phyloP scores from a whole-genome alignment of 257 asterid genomes.

The Ocimum tenuiflorum region DNA sequence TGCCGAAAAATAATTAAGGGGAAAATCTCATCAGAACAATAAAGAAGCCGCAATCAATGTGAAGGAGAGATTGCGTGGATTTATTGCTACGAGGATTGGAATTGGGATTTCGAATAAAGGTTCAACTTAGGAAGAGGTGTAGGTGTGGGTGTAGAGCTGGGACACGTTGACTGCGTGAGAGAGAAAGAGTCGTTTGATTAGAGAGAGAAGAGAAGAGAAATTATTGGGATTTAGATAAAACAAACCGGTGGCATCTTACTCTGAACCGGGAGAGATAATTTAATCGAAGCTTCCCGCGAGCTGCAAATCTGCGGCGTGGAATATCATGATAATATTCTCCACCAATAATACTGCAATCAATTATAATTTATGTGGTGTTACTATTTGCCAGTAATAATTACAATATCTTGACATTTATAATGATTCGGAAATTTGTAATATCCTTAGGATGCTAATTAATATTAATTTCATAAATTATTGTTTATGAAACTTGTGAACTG shows the following conservation, averaged over 20 bases:
- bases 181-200: background rate
- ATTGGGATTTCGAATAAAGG: conserved; percentile 29
- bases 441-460: too few relatives aligned
- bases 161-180: conserved; percentile 35
- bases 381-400: background rate
- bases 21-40: conserved; percentile 8
- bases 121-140: conserved; percentile 16
- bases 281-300: conserved; percentile 13
- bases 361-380: background rate
- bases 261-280: conserved; percentile 12
- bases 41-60: conserved; percentile 26
- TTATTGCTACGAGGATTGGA: conserved; percentile 13
- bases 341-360: background rate
- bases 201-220: conserved; percentile 19
- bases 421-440: background rate
- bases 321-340: background rate
- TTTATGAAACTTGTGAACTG: too few relatives aligned
- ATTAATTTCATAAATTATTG: too few relatives aligned
- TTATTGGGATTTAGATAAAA: background rate
- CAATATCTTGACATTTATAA: background rate
- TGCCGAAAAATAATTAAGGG: background rate
- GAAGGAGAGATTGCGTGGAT: conserved; percentile 24
- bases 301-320: background rate
- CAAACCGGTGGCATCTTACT: background rate
- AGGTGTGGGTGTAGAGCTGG: conserved; percentile 17